phyloP scores from a whole-genome alignment of 495 filamentous ascomycete species.

The Aspergillus diversus region DNA sequence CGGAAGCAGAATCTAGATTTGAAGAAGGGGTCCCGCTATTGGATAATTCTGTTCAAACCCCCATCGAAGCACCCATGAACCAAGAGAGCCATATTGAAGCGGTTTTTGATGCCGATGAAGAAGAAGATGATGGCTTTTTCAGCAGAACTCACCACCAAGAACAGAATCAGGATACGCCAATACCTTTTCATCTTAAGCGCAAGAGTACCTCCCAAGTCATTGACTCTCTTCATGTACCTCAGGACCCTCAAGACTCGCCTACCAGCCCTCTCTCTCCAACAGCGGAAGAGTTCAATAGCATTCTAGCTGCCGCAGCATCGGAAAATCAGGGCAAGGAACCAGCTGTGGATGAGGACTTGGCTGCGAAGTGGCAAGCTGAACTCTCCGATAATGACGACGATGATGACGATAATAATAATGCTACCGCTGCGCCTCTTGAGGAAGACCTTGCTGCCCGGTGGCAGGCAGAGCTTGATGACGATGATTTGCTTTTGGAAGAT shows the following conservation, averaged over 20 bases:
- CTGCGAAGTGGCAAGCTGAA: slow-evolving; percentile 33
- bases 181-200: slow-evolving; percentile 36
- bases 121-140: slow-evolving; percentile 46
- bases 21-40: slow-evolving; percentile 53
- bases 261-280: slow-evolving; percentile 39
- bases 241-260: slow-evolving; percentile 27
- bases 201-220: slow-evolving; percentile 51
- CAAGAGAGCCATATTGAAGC: slow-evolving; percentile 28
- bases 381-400: slow-evolving; percentile 28
- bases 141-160: slow-evolving; percentile 26
- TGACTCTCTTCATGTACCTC: slow-evolving; percentile 31
- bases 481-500: slow-evolving; percentile 74
- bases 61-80: slow-evolving; percentile 23
- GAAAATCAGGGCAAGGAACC: slow-evolving; percentile 18
- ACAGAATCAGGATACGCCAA: slow-evolving; percentile 13
- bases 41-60: slow-evolving; percentile 32
- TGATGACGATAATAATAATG: slow-evolving; percentile 15
- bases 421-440: slow-evolving; percentile 35
- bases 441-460: slow-evolving; percentile 78
- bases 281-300: slow-evolving; percentile 35
- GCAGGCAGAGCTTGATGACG: slow-evolving; percentile 78
- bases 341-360: slow-evolving; percentile 28
- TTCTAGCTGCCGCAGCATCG: slow-evolving; percentile 35
- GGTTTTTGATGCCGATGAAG: slow-evolving; percentile 43
- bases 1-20: slow-evolving; percentile 50